A percentile compares a stretch with the other conserved stretches of the same genome.
These are phyloP conservation scores for Colletotrichum lentis DNA, from an alignment of 2,329 filamentous ascomycete species.

Conservation along the genomic window DNA sequence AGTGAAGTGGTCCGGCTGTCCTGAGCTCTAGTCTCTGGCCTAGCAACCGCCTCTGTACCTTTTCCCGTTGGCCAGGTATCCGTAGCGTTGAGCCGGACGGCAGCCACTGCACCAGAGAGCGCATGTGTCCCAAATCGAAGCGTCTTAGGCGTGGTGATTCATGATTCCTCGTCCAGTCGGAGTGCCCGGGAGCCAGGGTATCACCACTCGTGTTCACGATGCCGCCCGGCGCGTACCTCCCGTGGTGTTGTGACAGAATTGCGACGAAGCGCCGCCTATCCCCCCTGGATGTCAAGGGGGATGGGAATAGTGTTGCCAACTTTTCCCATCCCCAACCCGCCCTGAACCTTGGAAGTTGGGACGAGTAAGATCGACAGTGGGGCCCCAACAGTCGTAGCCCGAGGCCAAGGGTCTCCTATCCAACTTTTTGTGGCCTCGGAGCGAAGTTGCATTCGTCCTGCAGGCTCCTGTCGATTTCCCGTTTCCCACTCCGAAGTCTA, in stretches of 20 bases:
- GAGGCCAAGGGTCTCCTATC: slow-evolving; percentile 32
- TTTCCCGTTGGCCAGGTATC: background rate
- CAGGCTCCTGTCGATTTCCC: background rate
- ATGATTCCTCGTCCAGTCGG: slow-evolving; percentile 8
- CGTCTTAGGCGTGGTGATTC: slow-evolving; percentile 9
- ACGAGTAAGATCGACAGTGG: slow-evolving; percentile 35
- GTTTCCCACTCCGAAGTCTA: background rate
- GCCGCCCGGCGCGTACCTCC: slow-evolving; percentile 4
- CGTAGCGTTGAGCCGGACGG: background rate
- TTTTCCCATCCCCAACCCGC: slow-evolving; percentile 20
- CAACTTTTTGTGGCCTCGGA: slow-evolving; percentile 20
- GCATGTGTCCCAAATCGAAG: background rate
- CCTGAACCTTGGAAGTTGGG: slow-evolving; percentile 33
- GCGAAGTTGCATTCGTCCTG: slow-evolving; percentile 21
- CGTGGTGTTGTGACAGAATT: slow-evolving; percentile 20
- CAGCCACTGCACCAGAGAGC: background rate
- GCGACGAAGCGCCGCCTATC: background rate
- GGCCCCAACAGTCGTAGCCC: background rate
- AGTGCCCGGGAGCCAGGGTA: slow-evolving; percentile 7
- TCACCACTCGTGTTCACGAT: slow-evolving; percentile 30
- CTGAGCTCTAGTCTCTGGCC: background rate
- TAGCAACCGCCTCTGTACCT: background rate
- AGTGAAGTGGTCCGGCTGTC: background rate
- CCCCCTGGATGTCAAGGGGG: slow-evolving; percentile 17
- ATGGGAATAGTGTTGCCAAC: slow-evolving; percentile 27